Evolutionary conservation across 2,329 filamentous ascomycete species (phyloP), one percentile per base, ranked within the genome.

Genomic region (Aspergillus sp.): DNA sequence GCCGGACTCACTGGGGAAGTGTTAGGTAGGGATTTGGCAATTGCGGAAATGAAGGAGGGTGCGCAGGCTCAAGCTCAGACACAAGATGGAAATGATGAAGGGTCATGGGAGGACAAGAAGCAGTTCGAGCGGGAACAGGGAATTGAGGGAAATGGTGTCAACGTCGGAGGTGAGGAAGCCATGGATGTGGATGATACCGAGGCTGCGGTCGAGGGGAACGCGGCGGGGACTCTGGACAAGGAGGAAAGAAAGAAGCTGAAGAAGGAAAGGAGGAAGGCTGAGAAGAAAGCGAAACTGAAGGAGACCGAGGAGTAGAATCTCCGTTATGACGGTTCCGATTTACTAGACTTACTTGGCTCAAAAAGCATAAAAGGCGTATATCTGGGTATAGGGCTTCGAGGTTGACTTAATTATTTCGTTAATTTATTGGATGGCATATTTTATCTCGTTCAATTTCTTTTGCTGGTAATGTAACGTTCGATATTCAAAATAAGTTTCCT

Each of bases 181-280:
- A 71, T 74, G 60, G 76, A 74, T 48, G 64, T 73, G 18, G 72
- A 78, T 38, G 71, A 76, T 52, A 76, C 78, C 53, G 64, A 64
- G 24, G 64, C 73, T 45, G 43, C 24, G 15, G 26, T 57, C 45
- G 15, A 53, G 32, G 43, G 30, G 34, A 43, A 38, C 20, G 49
- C 58, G 11, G 67, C 70, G 22, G 68, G 72, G 48, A 71, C 65
- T 48, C 61, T 77, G 48, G 80, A 83, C 60, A 82, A 81, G 68
- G 81, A 81, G 61, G 79, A 81, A 54, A 76, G 81, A 60, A 85
- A 82, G 71, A 75, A 75, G 62, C 77, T 75, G 58, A 86, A 86
- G 78, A 84, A 83, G 69, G 78, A 80, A 66, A 76, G 79, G 65
- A 74, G 75, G 56, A 72, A 77, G 64, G 77, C 77, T 49, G 72